Evolutionary conservation across 176 grass and related monocot genomes (phyloP), one percentile per base, ranked within the genome.

Genomic region (Puccinellia tenuiflora): DNA sequence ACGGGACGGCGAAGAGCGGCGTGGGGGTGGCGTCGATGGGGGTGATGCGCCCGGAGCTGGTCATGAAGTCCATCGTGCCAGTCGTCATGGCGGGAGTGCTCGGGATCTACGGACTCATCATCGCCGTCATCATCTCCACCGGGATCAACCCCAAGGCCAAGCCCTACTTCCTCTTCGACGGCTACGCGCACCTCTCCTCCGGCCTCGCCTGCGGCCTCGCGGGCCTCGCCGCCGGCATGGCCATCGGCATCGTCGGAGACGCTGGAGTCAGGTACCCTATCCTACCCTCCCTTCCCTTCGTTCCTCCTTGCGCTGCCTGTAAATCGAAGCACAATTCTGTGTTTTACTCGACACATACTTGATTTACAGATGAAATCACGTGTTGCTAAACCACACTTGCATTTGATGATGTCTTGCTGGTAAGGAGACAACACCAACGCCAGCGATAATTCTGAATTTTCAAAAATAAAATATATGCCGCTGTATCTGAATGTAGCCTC

Each of bases 81-180:
- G 88, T 94, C 38, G 92, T 94, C 86, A 94, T 94, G 92, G 88
- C 92, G 3, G 88, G 92, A 35, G 92, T 94, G n/a, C 88, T 94
- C 76, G 92, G 86, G 6, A 94, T 94, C 73, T 94, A 94, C 88
- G 92, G 92, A 16, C 85, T 93, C 77, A 93, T 93, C 79, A 93
- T 93, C 73, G 91, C 91, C 74, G 91, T 91, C 82, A 94, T 94
- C 80, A 94, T 94, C 61, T 88, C 86, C 66, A 94, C 92, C 17
- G 92, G 88, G 46, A 94, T 94, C 73, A 94, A 94, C 83, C 92
- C 92, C 67, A 94, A 94, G 92, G 92, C 92, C 88, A 94, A 94
- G 75, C 82, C 92, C 3, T 94, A 94, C 83, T 94, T 68, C 83
- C 92, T 94, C 73, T 94, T 94, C 78, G 92, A 94, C 61, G 92